Base-by-base conservation (phyloP, 2,329 filamentous ascomycete species). In the Epichloe gansuensis region DNA sequence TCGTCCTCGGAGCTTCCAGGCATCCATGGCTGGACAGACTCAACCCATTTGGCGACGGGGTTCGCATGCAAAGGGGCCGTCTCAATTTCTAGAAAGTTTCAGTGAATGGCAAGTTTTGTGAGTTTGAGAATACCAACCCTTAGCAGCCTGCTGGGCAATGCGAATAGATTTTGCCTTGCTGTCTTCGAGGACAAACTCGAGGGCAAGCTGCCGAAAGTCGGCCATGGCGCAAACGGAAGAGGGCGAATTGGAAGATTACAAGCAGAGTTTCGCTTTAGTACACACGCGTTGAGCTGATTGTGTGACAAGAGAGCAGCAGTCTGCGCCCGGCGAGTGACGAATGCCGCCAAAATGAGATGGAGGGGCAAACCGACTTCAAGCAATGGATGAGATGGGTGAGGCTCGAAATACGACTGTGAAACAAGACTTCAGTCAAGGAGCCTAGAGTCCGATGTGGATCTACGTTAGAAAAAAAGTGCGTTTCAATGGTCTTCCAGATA, bases 21-120 rank as follows among this genome's bases (percentile, higher is more conserved):
- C 68, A 79, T 76, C 76, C 76, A 79, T 51, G 69, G 71, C 57
- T 75, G 71, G 51, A 79, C 74, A 38, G 76, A 74, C 45, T 76
- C 72, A 31, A 77, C 76, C 76, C 76, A 79, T 59, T 74, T 72
- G 15, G 73, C 74, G 43, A 79, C 68, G 3, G 72, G 68, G 47
- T 73, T 68, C 47, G 72, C 69, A 56, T 64, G 70, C 41, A 71
- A 64, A 0, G 70, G 57, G 7, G 72, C 67, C 51, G 61, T 64
- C 60, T 76, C 66, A 23, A 78, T 74, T 54, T 71, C 74, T 75
- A 23, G 4, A 27, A 25, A 5, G 2, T 9, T 53, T 63, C 40
- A 62, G 52, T 3, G 8, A 34, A 13, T 15, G 31, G n/a, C 11
- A 25, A 5, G 3, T 12, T 11, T 3, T 1, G 12, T 23, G 11